These are phyloP conservation scores for Typha latifolia DNA, from an alignment of 176 grass and related monocot species.

Conservation along the genomic window DNA sequence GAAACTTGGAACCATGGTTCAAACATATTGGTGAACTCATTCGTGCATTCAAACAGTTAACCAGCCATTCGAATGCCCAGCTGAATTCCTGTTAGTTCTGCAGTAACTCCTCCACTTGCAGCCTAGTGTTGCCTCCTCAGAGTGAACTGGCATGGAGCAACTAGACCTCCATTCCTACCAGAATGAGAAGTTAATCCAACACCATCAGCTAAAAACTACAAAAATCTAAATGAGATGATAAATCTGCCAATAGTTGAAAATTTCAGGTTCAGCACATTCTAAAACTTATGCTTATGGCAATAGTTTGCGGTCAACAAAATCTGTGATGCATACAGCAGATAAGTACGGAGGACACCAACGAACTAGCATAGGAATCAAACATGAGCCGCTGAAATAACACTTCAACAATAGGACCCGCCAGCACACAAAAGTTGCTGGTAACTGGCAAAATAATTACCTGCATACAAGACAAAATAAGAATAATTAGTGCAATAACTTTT, in stretches of 20 bases:
- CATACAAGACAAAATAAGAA: background rate
- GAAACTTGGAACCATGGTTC: too few relatives aligned
- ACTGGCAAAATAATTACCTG: slow-evolving; percentile 8
- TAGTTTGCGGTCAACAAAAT: background rate
- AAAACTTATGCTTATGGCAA: background rate
- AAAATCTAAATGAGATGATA: too few relatives aligned
- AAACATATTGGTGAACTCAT: too few relatives aligned
- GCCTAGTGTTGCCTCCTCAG: too few relatives aligned
- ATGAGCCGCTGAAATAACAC: slow-evolving; percentile 3
- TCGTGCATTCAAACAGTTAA: too few relatives aligned
- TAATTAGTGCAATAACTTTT: background rate
- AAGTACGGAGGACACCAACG: background rate
- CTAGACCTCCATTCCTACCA: too few relatives aligned
- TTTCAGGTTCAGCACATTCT: background rate
- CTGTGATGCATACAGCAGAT: background rate
- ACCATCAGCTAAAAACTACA: too few relatives aligned
- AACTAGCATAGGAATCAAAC: slow-evolving; percentile 1
- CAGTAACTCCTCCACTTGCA: too few relatives aligned
- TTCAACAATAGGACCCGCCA: background rate
- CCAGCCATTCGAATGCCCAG: too few relatives aligned
- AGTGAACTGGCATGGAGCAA: too few relatives aligned
- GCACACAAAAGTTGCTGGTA: slow-evolving; percentile 4
- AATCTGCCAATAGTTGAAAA: background rate
- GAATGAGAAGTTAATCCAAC: too few relatives aligned
- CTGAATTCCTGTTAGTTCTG: too few relatives aligned